Percentiles rank a stretch among this genome's conserved stretches.
These are phyloP conservation scores for Pneumocystis jirovecii DNA, from an alignment of 1,139 yeast species.

Conservation along the genomic window DNA sequence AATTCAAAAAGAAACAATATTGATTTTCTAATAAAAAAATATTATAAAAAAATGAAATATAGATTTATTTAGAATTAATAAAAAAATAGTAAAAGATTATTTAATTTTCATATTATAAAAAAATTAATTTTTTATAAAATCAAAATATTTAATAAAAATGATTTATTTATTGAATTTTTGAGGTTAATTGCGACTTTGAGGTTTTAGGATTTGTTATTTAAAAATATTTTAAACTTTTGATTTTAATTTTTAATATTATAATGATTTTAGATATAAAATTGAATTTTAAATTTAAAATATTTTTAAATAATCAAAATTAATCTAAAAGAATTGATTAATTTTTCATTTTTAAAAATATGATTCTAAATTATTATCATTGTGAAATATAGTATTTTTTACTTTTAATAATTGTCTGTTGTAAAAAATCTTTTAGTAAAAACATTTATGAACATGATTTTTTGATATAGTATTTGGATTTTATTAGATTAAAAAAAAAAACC, in stretches of 20 bases:
- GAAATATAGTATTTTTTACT: not conserved
- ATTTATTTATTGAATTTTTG: too few species aligned
- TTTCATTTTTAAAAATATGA: too few species aligned
- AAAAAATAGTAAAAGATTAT: not conserved
- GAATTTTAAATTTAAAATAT: too few species aligned
- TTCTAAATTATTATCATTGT: too few species aligned
- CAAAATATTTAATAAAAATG: too few species aligned
- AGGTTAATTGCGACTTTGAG: not conserved
- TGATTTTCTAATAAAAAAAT: not conserved
- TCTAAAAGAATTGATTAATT: too few species aligned
- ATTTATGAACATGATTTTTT: not conserved
- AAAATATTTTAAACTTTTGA: too few species aligned
- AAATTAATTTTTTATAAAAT: not conserved
- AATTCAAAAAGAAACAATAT: not conserved
- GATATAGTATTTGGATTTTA: not conserved
- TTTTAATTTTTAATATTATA: too few species aligned
- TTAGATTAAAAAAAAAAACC: not conserved
- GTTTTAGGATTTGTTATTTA: too few species aligned
- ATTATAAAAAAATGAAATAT: not conserved
- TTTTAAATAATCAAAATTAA: too few species aligned
- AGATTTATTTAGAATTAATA: not conserved
- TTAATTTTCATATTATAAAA: not conserved
- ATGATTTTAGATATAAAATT: too few species aligned
- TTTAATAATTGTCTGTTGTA: not conserved
- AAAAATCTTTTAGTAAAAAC: not conserved